phyloP scores from a whole-genome alignment of 768 basidiomycete species.

The Suillus paluster region DNA sequence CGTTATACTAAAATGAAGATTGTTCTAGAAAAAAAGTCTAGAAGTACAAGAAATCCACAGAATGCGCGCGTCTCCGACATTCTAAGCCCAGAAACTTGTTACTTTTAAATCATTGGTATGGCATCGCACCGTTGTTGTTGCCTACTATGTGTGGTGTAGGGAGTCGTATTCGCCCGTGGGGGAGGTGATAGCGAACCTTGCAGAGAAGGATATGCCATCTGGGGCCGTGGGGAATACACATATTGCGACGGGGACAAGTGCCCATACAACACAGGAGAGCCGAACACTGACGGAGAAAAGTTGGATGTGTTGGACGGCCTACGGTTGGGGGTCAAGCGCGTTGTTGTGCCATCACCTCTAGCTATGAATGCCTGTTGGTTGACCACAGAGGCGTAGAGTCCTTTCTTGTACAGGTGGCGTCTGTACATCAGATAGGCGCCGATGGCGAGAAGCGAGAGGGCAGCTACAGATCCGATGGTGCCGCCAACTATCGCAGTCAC shows the following conservation, averaged over 20 bases:
- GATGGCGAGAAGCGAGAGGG: conserved; percentile 20
- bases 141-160: conserved; percentile 11
- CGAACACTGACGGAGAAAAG: conserved; percentile 2
- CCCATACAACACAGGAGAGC: conserved; percentile 9
- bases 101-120: conserved; percentile 26
- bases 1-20: background rate
- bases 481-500: conserved; percentile 28
- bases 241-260: conserved; percentile 2
- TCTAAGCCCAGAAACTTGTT: background rate
- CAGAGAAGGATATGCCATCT: conserved; percentile 5
- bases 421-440: conserved; percentile 23
- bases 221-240: background rate
- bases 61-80: background rate
- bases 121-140: conserved; percentile 11
- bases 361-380: background rate
- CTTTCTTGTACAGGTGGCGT: conserved; percentile 9
- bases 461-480: conserved; percentile 20
- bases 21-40: background rate
- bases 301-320: conserved; percentile 18
- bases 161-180: conserved; percentile 13
- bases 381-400: background rate
- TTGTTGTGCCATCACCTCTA: background rate
- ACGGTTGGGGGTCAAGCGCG: conserved; percentile 12
- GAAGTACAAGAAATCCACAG: background rate
- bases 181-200: conserved; percentile 12